phyloP scores from a whole-genome alignment of 352 stramenopile genomes.

The Pythium folliculosum region DNA sequence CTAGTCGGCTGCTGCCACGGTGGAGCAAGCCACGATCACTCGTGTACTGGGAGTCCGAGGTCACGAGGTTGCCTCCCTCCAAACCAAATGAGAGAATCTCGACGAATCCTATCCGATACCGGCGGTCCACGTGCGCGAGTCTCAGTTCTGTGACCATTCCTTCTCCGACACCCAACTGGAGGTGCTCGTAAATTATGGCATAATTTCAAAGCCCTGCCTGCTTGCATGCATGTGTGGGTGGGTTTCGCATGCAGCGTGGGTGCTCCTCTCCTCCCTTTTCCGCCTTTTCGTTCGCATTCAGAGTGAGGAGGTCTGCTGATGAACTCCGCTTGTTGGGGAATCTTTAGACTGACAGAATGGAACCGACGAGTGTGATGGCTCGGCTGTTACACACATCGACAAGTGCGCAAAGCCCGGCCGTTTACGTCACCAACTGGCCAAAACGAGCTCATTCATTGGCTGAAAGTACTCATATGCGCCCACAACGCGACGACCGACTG shows the following conservation, averaged over 20 bases:
- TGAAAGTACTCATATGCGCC: neutral
- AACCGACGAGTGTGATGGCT: neutral
- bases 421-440: neutral
- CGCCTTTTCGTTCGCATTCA: slow-evolving; percentile 7
- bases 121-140: too few species aligned
- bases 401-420: neutral
- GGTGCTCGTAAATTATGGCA: too few species aligned
- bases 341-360: neutral
- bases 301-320: neutral
- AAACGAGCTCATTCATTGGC: slow-evolving; percentile 1
- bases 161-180: too few species aligned
- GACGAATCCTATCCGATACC: too few species aligned
- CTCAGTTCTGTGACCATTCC: too few species aligned
- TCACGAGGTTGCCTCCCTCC: too few species aligned
- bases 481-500: slow-evolving; percentile 12
- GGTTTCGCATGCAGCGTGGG: neutral
- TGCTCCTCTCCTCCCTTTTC: neutral
- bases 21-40: too few species aligned
- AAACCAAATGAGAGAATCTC: too few species aligned
- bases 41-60: too few species aligned
- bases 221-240: neutral
- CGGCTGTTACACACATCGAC: neutral
- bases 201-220: neutral
- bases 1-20: too few species aligned
- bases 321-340: neutral